Evolutionary conservation across 2,329 filamentous ascomycete species (phyloP).

Genomic region (Gnomoniopsis sp.): DNA sequence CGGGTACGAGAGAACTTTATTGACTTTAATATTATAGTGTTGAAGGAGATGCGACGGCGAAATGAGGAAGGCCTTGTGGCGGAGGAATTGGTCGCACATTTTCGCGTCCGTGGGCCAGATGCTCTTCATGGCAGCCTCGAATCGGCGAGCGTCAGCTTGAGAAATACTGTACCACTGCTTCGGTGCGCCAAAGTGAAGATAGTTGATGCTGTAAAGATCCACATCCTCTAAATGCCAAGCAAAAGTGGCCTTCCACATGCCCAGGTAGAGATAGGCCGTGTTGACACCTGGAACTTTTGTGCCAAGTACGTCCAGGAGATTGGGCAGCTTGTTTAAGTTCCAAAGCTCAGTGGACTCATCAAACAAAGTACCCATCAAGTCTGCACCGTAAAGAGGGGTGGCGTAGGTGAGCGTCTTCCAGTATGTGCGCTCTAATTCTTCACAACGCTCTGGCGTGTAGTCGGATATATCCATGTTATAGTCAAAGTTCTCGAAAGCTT

Average conservation of each 20-base stretch:
- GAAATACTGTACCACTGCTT: conserved; percentile 99
- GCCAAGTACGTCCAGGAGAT: conserved; percentile 87
- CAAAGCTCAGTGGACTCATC: conserved; percentile 78
- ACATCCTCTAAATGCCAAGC: conserved; percentile 99
- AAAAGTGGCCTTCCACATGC: conserved; percentile 99
- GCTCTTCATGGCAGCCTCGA: conserved; percentile 91
- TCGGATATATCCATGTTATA: conserved; percentile 86
- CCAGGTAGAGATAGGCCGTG: conserved; percentile 93
- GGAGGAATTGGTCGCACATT: conserved; percentile 90
- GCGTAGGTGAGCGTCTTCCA: conserved; percentile 98
- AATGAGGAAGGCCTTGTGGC: conserved; percentile 96
- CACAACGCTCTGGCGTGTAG: conserved; percentile 86
- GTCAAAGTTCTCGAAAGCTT: conserved; percentile 85
- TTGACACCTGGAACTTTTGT: conserved; percentile 97
- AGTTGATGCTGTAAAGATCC: conserved; percentile 99
- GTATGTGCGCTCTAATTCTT: conserved; percentile 90
- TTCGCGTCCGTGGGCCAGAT: conserved; percentile 96
- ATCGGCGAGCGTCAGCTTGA: conserved; percentile 86
- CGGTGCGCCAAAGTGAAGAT: conserved; percentile 95
- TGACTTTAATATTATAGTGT: conserved; percentile 92
- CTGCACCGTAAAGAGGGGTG: conserved; percentile 89
- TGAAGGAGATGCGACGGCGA: conserved; percentile 84
- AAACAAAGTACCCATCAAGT: conserved; percentile 94
- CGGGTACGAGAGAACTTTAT: conserved; percentile 91
- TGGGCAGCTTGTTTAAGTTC: conserved; percentile 94